Evolutionary conservation across 805 yeast species (phyloP).

Genomic region (Candida berthetii): DNA sequence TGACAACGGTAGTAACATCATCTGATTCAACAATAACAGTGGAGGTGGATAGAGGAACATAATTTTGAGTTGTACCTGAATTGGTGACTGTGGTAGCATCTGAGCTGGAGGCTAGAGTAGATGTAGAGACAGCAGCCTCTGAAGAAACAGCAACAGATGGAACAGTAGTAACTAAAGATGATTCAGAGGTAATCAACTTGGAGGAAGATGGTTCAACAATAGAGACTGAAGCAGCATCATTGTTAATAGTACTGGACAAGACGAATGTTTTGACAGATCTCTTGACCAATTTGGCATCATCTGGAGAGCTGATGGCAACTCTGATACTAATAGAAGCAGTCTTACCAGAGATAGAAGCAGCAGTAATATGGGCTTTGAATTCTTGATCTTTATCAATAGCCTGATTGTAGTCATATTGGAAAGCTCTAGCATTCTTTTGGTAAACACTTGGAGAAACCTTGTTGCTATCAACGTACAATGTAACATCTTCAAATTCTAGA

Average conservation of each 20-base stretch:
- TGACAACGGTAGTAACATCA: constrained; percentile 1
- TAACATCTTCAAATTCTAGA: background rate
- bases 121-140: background rate
- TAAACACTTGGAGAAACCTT: constrained; percentile 1
- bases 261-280: background rate
- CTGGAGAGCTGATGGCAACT: background rate
- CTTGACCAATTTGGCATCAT: background rate
- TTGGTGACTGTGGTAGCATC: background rate
- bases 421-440: background rate
- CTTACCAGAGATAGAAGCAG: background rate
- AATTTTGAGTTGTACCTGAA: constrained; percentile 5
- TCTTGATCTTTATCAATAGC: background rate
- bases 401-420: background rate
- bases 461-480: background rate
- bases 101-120: background rate
- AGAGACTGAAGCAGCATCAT: background rate
- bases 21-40: background rate
- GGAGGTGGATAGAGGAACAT: constrained; percentile 7
- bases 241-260: background rate
- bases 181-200: background rate
- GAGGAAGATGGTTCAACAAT: background rate
- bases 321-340: constrained; percentile 1
- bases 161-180: background rate
- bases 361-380: background rate
- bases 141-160: background rate